These are phyloP conservation scores for Amanita molliuscula DNA, from an alignment of 768 basidiomycete genomes.

Conservation along the genomic window DNA sequence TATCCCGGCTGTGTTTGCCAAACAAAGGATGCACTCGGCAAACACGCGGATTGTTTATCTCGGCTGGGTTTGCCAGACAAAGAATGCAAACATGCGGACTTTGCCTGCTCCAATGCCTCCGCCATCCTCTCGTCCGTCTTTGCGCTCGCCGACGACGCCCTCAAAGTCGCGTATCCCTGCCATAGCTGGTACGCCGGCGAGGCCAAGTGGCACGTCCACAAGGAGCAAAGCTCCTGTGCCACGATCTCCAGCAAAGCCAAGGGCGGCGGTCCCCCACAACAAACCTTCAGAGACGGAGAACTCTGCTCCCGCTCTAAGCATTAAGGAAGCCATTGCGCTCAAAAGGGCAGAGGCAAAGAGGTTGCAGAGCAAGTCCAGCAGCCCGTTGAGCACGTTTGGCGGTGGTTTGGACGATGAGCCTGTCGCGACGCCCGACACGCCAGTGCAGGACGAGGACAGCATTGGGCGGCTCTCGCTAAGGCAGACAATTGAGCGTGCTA, in stretches of 20 bases:
- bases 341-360: conserved; percentile 76
- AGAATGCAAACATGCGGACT: too few species aligned
- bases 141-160: conserved; percentile 4
- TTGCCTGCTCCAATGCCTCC: background rate
- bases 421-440: conserved; percentile 22
- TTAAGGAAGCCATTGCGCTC: conserved; percentile 72
- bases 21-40: background rate
- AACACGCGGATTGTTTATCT: background rate
- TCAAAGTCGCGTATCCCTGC: background rate
- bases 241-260: background rate
- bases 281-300: conserved; percentile 16
- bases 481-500: conserved; percentile 69
- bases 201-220: background rate
- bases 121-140: background rate
- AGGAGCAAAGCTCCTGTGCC: background rate
- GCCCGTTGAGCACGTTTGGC: conserved; percentile 24
- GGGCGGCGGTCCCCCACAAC: conserved; percentile 13
- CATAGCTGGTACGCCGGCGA: background rate
- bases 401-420: conserved; percentile 39
- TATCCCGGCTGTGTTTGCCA: background rate
- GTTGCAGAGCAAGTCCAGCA: conserved; percentile 19
- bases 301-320: conserved; percentile 30
- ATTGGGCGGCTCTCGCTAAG: conserved; percentile 58
- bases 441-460: conserved; percentile 27
- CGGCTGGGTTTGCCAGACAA: too few species aligned